Conservation (phyloP, 495 filamentous ascomycete genomes). For the Lasiosphaeris hirsuta region DNA sequence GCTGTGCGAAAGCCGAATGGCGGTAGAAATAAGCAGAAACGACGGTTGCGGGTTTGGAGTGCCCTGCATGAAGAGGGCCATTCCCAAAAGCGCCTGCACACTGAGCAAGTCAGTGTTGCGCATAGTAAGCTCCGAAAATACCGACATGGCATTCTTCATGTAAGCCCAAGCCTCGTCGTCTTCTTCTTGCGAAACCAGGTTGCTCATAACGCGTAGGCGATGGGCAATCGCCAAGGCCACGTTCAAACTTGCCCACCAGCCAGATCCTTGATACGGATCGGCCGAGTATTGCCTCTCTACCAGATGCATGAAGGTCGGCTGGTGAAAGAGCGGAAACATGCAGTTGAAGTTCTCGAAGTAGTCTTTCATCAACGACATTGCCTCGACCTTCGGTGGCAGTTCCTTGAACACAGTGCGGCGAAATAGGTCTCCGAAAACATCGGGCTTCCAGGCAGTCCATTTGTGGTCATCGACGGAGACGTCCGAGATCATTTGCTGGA, state of each 20-base stretch:
- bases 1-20: constrained; percentile 86
- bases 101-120: constrained; percentile 93
- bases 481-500: constrained; percentile 91
- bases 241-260: constrained; percentile 98
- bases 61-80: constrained; percentile 94
- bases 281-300: constrained; percentile 88
- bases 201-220: constrained; percentile 91
- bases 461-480: constrained; percentile 81
- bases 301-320: constrained; percentile 95
- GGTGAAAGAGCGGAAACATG: constrained; percentile 96
- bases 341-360: constrained; percentile 98
- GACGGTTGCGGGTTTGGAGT: constrained; percentile 95
- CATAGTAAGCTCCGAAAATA: constrained; percentile 88
- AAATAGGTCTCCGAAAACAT: constrained; percentile 94
- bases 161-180: constrained; percentile 92
- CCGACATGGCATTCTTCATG: constrained; percentile 93
- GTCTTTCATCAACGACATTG: constrained; percentile 78
- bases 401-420: constrained; percentile 76
- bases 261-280: constrained; percentile 91
- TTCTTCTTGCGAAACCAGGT: constrained; percentile 82
- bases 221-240: constrained; percentile 89
- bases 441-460: constrained; percentile 94
- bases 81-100: constrained; percentile 93
- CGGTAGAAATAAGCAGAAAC: constrained; percentile 89
- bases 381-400: constrained; percentile 77